A percentile compares a stretch with the other conserved stretches of the same genome.
Evolutionary conservation across 305 asterid species (phyloP).

Genomic region (Solanum hybrid): DNA sequence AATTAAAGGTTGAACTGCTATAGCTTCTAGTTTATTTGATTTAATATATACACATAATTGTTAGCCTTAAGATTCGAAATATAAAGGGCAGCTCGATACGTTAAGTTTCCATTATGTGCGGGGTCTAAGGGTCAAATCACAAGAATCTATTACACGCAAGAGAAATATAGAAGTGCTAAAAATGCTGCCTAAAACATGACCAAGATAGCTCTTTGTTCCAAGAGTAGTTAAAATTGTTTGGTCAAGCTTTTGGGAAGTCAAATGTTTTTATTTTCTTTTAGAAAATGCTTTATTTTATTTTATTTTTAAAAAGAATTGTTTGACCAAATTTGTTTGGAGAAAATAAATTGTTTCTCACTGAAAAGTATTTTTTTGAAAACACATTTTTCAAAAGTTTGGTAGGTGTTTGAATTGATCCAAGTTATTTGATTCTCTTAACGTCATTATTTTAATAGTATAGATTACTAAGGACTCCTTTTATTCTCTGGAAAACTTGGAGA

Average conservation of each 20-base stretch:
- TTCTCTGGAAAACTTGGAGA: no score
- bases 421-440: background rate
- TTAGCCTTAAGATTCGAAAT: background rate
- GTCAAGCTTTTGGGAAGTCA: background rate
- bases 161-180: background rate
- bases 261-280: no score
- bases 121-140: accelerated
- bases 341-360: no score
- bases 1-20: background rate
- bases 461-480: no score
- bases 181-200: background rate
- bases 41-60: background rate
- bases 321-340: no score
- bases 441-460: background rate
- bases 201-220: background rate
- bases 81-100: no score
- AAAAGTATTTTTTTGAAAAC: no score
- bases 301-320: no score
- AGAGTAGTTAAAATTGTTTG: background rate
- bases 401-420: background rate
- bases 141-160: background rate
- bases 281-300: background rate
- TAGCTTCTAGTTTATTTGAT: background rate
- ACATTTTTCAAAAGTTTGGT: background rate
- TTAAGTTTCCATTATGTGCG: no score